phyloP scores from a whole-genome alignment of 495 filamentous ascomycete genomes.

The Tuber melanosporum region DNA sequence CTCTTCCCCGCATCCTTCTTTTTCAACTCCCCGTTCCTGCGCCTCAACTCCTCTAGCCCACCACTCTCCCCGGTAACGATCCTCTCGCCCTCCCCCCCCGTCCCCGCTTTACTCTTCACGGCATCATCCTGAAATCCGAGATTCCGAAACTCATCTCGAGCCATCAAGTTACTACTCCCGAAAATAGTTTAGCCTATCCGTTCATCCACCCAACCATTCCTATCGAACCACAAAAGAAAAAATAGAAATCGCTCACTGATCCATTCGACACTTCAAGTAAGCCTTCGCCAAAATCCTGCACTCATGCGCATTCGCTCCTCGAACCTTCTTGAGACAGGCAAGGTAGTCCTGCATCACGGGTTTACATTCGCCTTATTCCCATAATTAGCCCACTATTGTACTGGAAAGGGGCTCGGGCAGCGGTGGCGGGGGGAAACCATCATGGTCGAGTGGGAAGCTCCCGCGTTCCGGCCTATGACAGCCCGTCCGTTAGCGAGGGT shows the following conservation, averaged over 20 bases:
- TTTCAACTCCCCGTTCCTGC: constrained; percentile 32
- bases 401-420: background rate
- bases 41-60: constrained; percentile 36
- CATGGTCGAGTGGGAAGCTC: constrained; percentile 93
- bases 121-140: constrained; percentile 64
- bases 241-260: constrained; percentile 56
- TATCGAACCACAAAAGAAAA: constrained; percentile 8
- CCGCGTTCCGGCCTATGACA: constrained; percentile 74
- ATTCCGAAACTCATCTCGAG: constrained; percentile 85
- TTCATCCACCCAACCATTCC: constrained; percentile 2
- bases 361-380: constrained; percentile 81
- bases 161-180: constrained; percentile 77
- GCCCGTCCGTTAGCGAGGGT: background rate
- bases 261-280: constrained; percentile 90
- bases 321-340: constrained; percentile 69
- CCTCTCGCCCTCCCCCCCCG: background rate
- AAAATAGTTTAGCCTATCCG: constrained; percentile 8
- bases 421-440: constrained; percentile 51
- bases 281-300: constrained; percentile 79
- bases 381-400: background rate
- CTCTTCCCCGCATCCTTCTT: constrained; percentile 19
- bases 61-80: background rate
- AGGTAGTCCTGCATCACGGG: constrained; percentile 76
- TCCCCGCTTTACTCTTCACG: background rate
- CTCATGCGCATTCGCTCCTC: constrained; percentile 75